phyloP scores from a whole-genome alignment of 768 basidiomycete genomes.

The Trametes cingulata region DNA sequence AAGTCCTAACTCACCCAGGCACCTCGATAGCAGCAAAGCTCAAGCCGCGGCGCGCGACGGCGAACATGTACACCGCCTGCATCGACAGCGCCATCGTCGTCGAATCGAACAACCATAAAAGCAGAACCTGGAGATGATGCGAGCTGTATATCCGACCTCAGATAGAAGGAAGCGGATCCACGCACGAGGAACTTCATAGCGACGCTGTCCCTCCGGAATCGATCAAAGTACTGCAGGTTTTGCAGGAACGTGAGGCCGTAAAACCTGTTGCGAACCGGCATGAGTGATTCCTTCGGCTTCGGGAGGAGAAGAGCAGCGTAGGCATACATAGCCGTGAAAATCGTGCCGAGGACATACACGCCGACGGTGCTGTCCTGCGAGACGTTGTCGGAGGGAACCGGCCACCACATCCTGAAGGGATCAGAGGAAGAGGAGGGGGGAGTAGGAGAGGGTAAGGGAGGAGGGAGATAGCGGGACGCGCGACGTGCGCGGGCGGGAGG shows the following conservation, averaged over 20 bases:
- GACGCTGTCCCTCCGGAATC: constrained; percentile 8
- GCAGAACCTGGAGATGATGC: constrained; percentile 4
- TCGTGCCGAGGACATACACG: constrained; percentile 8
- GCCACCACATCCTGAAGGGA: constrained; percentile 14
- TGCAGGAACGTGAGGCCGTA: constrained; percentile 21
- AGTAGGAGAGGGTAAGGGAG: not conserved
- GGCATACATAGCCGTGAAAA: constrained; percentile 12
- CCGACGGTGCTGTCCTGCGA: constrained; percentile 17
- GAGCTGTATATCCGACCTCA: too few relatives aligned
- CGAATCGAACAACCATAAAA: constrained; percentile 15
- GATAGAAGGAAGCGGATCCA: too few relatives aligned
- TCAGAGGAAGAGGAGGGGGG: not conserved
- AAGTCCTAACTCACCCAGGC: constrained; percentile 6
- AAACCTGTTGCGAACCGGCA: constrained; percentile 1
- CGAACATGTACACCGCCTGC: constrained; percentile 11
- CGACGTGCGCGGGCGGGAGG: not conserved
- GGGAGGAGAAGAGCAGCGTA: too few relatives aligned
- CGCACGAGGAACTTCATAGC: constrained; percentile 14
- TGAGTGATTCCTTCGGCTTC: too few relatives aligned
- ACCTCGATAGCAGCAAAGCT: constrained; percentile 4
- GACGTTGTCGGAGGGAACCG: not conserved
- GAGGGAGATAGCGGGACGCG: not conserved
- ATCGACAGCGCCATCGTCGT: constrained; percentile 10
- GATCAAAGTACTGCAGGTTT: constrained; percentile 16
- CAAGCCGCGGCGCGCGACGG: constrained; percentile 5